Evolutionary conservation across 108 stramenopile species (phyloP), one percentile per base, ranked within the genome.

Genomic region (Epipyxis sp.): DNA sequence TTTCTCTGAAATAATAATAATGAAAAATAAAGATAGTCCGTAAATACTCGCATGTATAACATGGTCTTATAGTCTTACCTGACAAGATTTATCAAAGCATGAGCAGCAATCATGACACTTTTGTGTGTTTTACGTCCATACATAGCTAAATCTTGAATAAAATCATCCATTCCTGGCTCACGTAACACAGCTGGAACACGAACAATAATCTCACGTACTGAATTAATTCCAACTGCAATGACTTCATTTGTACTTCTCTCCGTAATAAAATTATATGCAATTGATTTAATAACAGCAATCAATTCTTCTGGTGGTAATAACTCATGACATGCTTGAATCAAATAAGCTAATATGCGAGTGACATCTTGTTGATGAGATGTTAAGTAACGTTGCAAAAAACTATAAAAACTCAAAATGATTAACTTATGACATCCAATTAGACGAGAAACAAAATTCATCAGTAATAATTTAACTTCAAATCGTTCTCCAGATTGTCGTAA

Each of bases 151-250:
- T 99, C 98, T 79, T 94, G 85, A n/a, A 90, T 92, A 76, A 97
- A 93, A 43, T 91, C 95, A 80, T 94, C 94, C 43, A 94, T 89
- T 74, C 93, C 96, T 69, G 94, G 93, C 45, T 87, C 86, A 37
- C 89, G 85, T 58, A 97, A 82, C 0, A 93, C 82, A 34, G 92
- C 83, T 0, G 98, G 98, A 13, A 92, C 90, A n/a, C 96, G 80
- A 2, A 81, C 71, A 74, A 90, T 86, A 78, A 99, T 90, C 50
- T 95, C 96, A 25, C 94, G 87, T 46, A 89, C 83, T n/a, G 94
- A 87, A 83, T 97, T 97, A 79, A 99, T 94, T 1, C 98, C 98
- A 1, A 99, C 92, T 1, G 95, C 94, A 90, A 99, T 96, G 83
- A 89, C 92, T 82, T 97, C 97, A 34, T 88, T 87, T 0, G 91